phyloP scores from a whole-genome alignment of 192 early-diverging fungal genomes.

The Coemansia nantahalensis region DNA sequence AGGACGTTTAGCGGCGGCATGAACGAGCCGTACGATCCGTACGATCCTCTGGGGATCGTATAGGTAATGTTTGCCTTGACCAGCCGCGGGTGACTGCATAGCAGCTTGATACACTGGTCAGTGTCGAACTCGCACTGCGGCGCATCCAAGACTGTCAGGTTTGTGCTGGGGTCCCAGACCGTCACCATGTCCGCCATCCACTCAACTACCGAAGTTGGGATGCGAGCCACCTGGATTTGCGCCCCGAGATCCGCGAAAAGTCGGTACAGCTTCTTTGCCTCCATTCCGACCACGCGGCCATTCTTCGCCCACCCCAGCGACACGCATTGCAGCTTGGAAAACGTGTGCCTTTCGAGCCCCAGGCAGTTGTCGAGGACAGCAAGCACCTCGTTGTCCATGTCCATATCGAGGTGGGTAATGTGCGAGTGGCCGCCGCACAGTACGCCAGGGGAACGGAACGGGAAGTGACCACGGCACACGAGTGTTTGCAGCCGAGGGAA shows the following conservation, averaged over 20 bases:
- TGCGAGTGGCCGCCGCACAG: constrained; percentile 6
- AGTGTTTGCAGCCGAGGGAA: constrained; percentile 26
- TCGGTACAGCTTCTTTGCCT: neutral
- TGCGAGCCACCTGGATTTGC: constrained; percentile 1
- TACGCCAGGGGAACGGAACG: constrained; percentile 12
- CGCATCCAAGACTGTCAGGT: constrained; percentile 12
- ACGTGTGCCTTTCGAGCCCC: neutral
- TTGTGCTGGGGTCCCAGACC: neutral
- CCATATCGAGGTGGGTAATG: constrained; percentile 17
- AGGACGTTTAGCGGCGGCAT: constrained; percentile 5
- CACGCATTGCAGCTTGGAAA: constrained; percentile 1
- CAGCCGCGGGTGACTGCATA: constrained; percentile 5
- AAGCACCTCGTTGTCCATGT: constrained; percentile 11
- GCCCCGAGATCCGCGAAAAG: constrained; percentile 8
- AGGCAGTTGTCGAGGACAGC: neutral
- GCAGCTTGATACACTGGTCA: constrained; percentile 4
- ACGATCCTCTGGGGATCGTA: no score
- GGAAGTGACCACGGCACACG: constrained; percentile 14
- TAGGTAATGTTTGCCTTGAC: constrained; percentile 8
- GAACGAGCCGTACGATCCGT: neutral
- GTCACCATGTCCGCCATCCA: no score
- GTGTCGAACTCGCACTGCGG: neutral
- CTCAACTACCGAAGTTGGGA: no score
- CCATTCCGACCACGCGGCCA: neutral
- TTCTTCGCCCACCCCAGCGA: constrained; percentile 14